Base-by-base conservation (phyloP, 2,329 filamentous ascomycete species). In the Talaromyces sp. region DNA sequence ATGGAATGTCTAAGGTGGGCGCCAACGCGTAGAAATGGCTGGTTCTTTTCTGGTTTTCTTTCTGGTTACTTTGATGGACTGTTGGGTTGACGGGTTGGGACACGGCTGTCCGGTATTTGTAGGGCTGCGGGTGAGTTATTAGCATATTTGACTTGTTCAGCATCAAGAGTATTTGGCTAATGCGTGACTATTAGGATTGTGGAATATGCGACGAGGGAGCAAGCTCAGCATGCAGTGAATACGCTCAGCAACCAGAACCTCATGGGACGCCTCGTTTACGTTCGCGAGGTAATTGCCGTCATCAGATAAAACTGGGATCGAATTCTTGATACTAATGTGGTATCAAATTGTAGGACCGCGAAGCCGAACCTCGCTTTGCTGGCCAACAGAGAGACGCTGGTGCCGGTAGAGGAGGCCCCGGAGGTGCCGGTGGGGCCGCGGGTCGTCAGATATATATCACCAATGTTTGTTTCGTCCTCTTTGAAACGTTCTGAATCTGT, bases 1-100 rank as follows among this genome's bases (percentile, higher is more conserved):
- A 99, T 87, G 95, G 95, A 93, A 99, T 99, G 95, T 98, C 94
- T 92, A 99, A 99, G 94, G 94, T 98, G 93, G 92, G 92, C 93
- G 89, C 89, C 86, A 90, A 91, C 85, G 88, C 84, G 86, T 93
- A 90, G 90, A 89, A 60, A 87, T 89, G 90, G 90, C 88, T 91
- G 91, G 91, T 87, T 70, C 74, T 75, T 84, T 83, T 79, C 82
- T 70, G 74, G 74, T 84, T 84, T 84, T 88, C 86, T 86, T 79
- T 76, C 78, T 80, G 76, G 78, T 77, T 79, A 73, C 73, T 78
- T 77, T 92, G 88, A 88, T 90, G 92, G 91, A 95, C 87, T 86
- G 89, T 92, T 95, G 92, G 93, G 91, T 96, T 97, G 93, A 97
- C 94, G 94, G 93, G 90, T 90, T 89, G 91, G 93, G 91, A 89